These are phyloP conservation scores for Aspergillus hortae DNA, from an alignment of 2,329 filamentous ascomycete genomes.

Conservation along the genomic window DNA sequence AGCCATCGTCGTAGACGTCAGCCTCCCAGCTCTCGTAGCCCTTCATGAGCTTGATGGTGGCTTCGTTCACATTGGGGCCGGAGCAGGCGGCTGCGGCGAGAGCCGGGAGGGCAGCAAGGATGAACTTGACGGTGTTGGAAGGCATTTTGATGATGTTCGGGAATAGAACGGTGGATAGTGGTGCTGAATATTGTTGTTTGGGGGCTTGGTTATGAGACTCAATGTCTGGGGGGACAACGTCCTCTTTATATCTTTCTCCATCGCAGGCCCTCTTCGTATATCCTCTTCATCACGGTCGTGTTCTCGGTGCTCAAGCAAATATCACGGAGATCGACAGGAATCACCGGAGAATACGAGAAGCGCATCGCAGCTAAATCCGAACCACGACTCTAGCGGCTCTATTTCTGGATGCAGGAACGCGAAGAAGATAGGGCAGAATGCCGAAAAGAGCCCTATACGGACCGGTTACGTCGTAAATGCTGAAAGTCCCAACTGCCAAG, in stretches of 20 bases:
- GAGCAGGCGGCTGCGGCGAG: slow-evolving; percentile 10
- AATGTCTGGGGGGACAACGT: too few species aligned
- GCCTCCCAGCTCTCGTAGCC: slow-evolving; percentile 35
- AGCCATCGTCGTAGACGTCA: slow-evolving; percentile 37
- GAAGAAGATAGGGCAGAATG: neutral
- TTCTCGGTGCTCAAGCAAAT: neutral
- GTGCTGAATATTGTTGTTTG: neutral
- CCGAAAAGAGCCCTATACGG: too few species aligned
- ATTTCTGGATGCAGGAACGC: neutral
- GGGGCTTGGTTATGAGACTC: too few species aligned
- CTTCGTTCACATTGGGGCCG: slow-evolving; percentile 29
- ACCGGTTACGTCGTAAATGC: too few species aligned
- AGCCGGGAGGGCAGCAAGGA: slow-evolving; percentile 2
- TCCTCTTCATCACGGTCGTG: neutral
- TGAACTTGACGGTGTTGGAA: slow-evolving; percentile 1
- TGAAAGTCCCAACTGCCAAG: neutral
- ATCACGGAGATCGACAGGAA: neutral
- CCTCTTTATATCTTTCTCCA: neutral
- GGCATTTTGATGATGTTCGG: slow-evolving; percentile 5
- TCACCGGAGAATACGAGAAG: neutral
- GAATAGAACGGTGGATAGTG: too few species aligned
- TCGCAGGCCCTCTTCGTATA: neutral
- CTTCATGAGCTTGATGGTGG: slow-evolving; percentile 36
- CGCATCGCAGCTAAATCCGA: neutral
- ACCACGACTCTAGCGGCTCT: neutral